phyloP scores from a whole-genome alignment of 257 asterid species.

The Apocynum venetum region DNA sequence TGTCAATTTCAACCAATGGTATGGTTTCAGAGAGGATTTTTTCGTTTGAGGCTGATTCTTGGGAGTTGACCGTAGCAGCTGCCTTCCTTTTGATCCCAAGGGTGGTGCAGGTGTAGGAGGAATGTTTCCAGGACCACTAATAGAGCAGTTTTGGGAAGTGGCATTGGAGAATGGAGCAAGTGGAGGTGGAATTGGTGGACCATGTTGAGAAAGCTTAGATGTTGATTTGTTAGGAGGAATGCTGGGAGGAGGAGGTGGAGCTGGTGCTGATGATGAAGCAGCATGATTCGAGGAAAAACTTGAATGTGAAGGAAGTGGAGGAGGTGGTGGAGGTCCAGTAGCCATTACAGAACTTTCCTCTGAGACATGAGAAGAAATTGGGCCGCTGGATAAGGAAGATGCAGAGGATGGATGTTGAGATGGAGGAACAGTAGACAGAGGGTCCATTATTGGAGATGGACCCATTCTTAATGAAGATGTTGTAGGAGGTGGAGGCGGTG shows the following conservation, averaged over 20 bases:
- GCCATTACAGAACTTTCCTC: constrained; percentile 13
- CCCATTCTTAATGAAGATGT: neutral
- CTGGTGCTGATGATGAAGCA: constrained; percentile 22
- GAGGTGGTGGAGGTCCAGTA: constrained; percentile 19
- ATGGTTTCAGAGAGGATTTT: constrained; percentile 63
- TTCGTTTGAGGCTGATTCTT: constrained; percentile 36
- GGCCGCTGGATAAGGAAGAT: neutral
- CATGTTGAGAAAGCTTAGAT: constrained; percentile 19
- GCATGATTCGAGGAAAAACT: neutral
- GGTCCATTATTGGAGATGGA: neutral
- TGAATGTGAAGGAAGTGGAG: constrained; percentile 16
- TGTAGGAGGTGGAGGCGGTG: constrained; percentile 7
- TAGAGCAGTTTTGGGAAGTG: constrained; percentile 24
- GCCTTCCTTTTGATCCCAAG: constrained; percentile 40
- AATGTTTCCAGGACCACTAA: constrained; percentile 19
- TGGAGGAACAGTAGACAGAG: neutral
- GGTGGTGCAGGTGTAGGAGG: constrained; percentile 40
- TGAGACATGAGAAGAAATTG: constrained; percentile 12
- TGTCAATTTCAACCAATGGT: constrained; percentile 84
- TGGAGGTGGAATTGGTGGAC: constrained; percentile 53
- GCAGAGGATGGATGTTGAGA: neutral
- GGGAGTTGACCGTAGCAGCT: constrained; percentile 28
- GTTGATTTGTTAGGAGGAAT: constrained; percentile 25
- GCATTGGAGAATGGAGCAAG: constrained; percentile 45
- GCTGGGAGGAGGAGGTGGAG: constrained; percentile 19